phyloP scores from a whole-genome alignment of 2,329 filamentous ascomycete species.

The Pyrenophora seminiperda region DNA sequence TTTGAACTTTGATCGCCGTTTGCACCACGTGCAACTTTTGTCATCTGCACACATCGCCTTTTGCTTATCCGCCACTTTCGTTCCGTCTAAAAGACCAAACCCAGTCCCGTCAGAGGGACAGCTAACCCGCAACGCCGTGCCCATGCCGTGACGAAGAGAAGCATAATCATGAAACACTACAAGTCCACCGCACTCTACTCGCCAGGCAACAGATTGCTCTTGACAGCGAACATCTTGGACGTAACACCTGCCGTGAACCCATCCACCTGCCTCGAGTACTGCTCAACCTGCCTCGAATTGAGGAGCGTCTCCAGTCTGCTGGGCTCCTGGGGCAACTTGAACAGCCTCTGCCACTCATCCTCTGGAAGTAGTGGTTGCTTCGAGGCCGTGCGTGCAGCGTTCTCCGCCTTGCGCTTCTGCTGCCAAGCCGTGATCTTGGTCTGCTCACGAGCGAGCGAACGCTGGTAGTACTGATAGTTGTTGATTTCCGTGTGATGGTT shows the following conservation, averaged over 20 bases:
- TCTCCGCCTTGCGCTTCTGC: conserved; percentile 94
- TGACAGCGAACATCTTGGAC: conserved; percentile 97
- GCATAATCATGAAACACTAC: conserved; percentile 38
- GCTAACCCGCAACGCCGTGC: conserved; percentile 46
- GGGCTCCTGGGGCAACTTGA: conserved; percentile 96
- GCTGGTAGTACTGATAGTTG: conserved; percentile 98
- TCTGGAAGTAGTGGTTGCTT: conserved; percentile 91
- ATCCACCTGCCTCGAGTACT: conserved; percentile 97
- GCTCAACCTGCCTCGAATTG: conserved; percentile 94
- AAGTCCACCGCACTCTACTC: conserved; percentile 45
- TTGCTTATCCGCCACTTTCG: conserved; percentile 11
- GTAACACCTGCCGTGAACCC: conserved; percentile 90
- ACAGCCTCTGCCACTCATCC: conserved; percentile 97
- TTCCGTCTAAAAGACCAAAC: conserved; percentile 27
- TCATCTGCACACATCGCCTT: conserved; percentile 7
- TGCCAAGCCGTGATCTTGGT: conserved; percentile 97
- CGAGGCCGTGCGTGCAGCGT: conserved; percentile 78
- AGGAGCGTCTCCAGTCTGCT: conserved; percentile 91
- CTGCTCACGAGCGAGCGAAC: conserved; percentile 91
- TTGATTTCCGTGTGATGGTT: conserved; percentile 98
- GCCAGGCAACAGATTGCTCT: conserved; percentile 68
- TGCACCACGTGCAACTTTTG: conserved; percentile 15
- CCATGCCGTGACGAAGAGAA: conserved; percentile 46
- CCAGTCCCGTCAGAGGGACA: conserved; percentile 28
- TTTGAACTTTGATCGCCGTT: conserved; percentile 10